Evolutionary conservation across 306 rosid species (phyloP).

Genomic region (Pterocarpus macrocarpus): DNA sequence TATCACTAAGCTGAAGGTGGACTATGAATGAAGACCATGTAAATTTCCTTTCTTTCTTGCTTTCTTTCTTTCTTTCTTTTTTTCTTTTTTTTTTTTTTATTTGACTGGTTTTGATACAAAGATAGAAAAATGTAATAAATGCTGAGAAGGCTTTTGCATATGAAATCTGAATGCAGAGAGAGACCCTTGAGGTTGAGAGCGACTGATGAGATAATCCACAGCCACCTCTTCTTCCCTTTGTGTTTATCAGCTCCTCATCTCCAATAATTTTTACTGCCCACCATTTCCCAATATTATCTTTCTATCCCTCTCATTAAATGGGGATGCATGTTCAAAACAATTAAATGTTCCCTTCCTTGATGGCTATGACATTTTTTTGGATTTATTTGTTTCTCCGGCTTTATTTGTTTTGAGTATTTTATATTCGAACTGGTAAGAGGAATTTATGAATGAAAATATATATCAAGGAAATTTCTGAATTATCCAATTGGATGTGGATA

Average conservation of each 20-base stretch:
- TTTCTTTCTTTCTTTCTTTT: background rate
- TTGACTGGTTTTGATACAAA: conserved; percentile 10
- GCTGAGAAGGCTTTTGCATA: conserved; percentile 26
- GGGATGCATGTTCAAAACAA: background rate
- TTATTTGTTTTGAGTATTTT: conserved; percentile 8
- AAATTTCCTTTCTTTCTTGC: background rate
- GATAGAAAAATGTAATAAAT: conserved; percentile 34
- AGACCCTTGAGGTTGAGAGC: conserved; percentile 55
- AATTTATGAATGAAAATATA: background rate
- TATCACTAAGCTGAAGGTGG: conserved; percentile 27
- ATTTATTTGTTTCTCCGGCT: conserved; percentile 13
- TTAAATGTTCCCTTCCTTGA: conserved; percentile 31
- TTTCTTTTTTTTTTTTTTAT: background rate
- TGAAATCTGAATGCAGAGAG: conserved; percentile 48
- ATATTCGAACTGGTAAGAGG: background rate
- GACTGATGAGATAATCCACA: conserved; percentile 43
- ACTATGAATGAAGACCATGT: conserved; percentile 33
- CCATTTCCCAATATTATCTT: conserved; percentile 43
- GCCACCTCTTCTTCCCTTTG: conserved; percentile 32
- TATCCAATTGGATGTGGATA: background rate
- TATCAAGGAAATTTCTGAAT: background rate
- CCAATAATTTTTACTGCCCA: conserved; percentile 44
- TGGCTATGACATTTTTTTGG: conserved; percentile 8
- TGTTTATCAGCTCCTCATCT: conserved; percentile 47
- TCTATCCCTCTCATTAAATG: background rate